These are phyloP conservation scores for Arthrocladium fulminans DNA, from an alignment of 2,329 filamentous ascomycete genomes.

Conservation along the genomic window DNA sequence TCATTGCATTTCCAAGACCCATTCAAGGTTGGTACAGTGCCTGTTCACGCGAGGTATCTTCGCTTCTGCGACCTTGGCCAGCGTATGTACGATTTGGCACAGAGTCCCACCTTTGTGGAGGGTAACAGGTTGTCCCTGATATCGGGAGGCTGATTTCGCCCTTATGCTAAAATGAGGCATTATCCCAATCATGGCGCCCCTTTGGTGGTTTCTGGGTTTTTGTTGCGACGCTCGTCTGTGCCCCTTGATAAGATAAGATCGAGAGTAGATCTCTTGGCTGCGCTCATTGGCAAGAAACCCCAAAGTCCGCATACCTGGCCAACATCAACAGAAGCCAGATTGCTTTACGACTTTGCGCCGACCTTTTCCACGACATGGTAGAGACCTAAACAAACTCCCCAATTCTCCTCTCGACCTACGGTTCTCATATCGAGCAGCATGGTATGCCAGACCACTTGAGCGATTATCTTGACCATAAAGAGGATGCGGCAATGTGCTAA, in stretches of 20 bases:
- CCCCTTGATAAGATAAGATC: constrained; percentile 10
- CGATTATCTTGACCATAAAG: background rate
- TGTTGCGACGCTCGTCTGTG: no score
- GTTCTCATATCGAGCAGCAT: background rate
- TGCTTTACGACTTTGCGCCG: constrained; percentile 1
- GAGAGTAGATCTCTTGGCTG: constrained; percentile 7
- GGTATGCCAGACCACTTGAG: background rate
- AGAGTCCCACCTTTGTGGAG: no score
- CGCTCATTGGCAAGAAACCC: background rate
- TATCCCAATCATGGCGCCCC: background rate
- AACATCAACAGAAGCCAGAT: constrained; percentile 6
- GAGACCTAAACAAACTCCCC: background rate
- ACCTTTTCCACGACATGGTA: background rate
- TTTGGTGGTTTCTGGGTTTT: no score
- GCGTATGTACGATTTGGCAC: no score
- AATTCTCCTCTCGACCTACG: background rate
- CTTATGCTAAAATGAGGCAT: background rate
- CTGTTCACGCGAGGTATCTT: no score
- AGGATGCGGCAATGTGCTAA: background rate
- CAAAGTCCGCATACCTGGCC: constrained; percentile 1
- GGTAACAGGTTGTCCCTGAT: no score
- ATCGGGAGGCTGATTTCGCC: no score
- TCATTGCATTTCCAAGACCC: no score
- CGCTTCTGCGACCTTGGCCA: no score
- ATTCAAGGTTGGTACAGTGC: no score